Evolutionary conservation across 768 basidiomycete genomes (phyloP).

Genomic region (Cystofilobasidium capitatum): DNA sequence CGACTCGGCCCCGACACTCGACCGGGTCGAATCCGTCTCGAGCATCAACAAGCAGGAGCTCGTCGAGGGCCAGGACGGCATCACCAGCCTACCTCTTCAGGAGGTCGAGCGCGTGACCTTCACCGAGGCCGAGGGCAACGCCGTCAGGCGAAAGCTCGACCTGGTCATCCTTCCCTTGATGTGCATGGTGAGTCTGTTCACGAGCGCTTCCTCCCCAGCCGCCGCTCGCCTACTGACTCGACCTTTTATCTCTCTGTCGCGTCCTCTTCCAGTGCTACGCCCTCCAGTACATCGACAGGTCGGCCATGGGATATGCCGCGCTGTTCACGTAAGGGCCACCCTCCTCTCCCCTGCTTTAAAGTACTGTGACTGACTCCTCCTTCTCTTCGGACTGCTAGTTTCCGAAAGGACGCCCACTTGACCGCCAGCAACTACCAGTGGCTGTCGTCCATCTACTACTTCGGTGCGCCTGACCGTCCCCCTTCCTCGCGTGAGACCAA

Average conservation of each 20-base stretch:
- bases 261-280: not conserved
- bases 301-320: not conserved
- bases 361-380: no score
- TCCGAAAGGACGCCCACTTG: not conserved
- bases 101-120: not conserved
- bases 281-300: not conserved
- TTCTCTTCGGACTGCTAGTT: not conserved
- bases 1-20: not conserved
- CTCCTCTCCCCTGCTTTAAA: no score
- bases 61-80: conserved; percentile 1
- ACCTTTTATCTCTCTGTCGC: not conserved
- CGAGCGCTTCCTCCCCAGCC: not conserved
- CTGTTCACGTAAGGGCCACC: not conserved
- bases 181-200: not conserved
- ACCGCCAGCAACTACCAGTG: not conserved
- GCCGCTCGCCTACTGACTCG: not conserved
- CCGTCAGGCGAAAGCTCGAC: not conserved
- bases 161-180: not conserved
- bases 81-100: not conserved
- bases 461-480: not conserved
- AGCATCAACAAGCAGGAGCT: not conserved
- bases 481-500: not conserved
- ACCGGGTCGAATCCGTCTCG: not conserved
- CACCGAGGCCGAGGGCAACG: not conserved
- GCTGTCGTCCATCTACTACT: conserved; percentile 6